phyloP scores from a whole-genome alignment of 768 basidiomycete genomes.

The Hypholoma sublateritium region DNA sequence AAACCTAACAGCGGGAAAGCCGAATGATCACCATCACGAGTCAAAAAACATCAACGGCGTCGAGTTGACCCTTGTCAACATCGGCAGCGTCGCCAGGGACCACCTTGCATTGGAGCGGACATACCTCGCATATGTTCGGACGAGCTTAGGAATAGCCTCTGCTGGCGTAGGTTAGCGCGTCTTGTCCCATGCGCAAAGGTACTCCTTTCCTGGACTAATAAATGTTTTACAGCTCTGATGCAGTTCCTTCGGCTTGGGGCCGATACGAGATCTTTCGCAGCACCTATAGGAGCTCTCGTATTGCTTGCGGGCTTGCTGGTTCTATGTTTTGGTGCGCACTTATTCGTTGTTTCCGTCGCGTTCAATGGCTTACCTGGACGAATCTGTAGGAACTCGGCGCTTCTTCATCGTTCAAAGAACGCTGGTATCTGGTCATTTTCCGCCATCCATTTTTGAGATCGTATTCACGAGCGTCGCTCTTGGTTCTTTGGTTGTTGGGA shows the following conservation, averaged over 20 bases:
- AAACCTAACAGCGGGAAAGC: too few species aligned
- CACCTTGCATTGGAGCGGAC: conserved; percentile 61
- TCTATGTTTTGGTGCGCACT: conserved; percentile 8
- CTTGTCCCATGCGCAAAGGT: background rate
- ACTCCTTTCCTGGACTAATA: background rate
- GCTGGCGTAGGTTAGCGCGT: conserved; percentile 46
- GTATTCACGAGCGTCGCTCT: conserved; percentile 8
- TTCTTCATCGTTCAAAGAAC: conserved; percentile 13
- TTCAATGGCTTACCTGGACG: background rate
- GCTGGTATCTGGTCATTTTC: conserved; percentile 11
- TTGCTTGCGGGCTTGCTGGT: conserved; percentile 5
- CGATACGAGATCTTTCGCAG: conserved; percentile 8
- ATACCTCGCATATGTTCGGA: conserved; percentile 56
- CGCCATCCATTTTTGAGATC: conserved; percentile 8
- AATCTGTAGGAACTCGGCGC: conserved; percentile 5
- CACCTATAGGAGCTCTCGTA: conserved; percentile 6
- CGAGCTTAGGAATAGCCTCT: conserved; percentile 50
- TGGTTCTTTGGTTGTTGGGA: conserved; percentile 4
- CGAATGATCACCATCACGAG: background rate
- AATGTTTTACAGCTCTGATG: conserved; percentile 10
- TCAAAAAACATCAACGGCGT: background rate
- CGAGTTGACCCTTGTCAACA: conserved; percentile 38
- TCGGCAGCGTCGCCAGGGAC: conserved; percentile 55
- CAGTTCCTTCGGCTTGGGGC: conserved; percentile 12
- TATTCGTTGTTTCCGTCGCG: background rate